phyloP scores from a whole-genome alignment of 306 rosid genomes.

The Boehmeria nivea region DNA sequence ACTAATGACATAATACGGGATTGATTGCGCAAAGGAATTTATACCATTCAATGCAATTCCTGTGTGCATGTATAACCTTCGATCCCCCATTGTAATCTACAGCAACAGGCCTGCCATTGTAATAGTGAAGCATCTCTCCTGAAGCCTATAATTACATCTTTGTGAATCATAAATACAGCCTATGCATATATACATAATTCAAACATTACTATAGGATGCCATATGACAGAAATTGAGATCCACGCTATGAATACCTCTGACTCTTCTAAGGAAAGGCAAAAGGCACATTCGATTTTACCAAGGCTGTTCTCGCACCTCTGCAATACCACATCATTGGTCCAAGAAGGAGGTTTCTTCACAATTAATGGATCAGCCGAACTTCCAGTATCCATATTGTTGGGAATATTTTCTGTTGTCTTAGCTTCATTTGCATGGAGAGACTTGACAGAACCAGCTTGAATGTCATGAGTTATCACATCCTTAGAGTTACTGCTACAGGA shows the following conservation, averaged over 20 bases:
- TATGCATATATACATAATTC: too few relatives aligned
- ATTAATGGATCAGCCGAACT: constrained; percentile 24
- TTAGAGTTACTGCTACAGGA: constrained; percentile 24
- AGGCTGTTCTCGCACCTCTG: constrained; percentile 41
- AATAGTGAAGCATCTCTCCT: constrained; percentile 64
- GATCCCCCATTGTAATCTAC: constrained; percentile 44
- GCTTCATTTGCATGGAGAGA: constrained; percentile 13
- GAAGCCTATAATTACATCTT: constrained; percentile 52
- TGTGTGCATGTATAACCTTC: constrained; percentile 76
- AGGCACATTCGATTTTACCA: constrained; percentile 46
- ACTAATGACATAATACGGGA: neutral
- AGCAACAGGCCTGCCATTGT: constrained; percentile 50
- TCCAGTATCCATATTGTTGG: constrained; percentile 15
- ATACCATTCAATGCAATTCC: constrained; percentile 90
- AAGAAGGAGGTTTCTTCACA: constrained; percentile 28
- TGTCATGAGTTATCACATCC: neutral
- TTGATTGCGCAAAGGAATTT: neutral
- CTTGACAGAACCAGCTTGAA: constrained; percentile 10
- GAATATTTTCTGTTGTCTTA: constrained; percentile 20
- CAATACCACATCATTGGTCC: constrained; percentile 25
- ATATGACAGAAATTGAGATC: neutral
- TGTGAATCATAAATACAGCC: constrained; percentile 1
- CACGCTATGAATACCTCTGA: constrained; percentile 54
- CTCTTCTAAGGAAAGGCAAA: constrained; percentile 75
- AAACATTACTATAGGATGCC: too few relatives aligned